A percentile compares a stretch with the other conserved stretches of the same genome.
Conservation (phyloP, 805 yeast species). For the Lachancea meyersii region DNA sequence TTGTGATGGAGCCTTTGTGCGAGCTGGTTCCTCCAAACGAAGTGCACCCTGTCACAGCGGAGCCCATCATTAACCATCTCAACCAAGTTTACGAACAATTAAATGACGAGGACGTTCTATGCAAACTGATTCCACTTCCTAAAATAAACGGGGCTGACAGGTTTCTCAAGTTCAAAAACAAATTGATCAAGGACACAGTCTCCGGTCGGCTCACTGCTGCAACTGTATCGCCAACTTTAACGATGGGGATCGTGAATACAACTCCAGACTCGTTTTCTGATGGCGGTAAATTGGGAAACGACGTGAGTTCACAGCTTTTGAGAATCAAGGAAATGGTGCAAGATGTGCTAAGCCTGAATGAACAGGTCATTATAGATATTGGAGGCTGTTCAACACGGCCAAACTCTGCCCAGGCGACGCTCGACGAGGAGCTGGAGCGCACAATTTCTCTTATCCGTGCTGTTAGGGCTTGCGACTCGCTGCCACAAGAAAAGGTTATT, state of each 20-base stretch:
- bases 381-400: slow-evolving; percentile 97
- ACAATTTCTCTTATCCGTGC: slow-evolving; percentile 64
- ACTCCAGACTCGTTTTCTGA: slow-evolving; percentile 97
- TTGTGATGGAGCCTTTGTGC: slow-evolving; percentile 83
- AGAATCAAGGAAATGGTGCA: slow-evolving; percentile 45
- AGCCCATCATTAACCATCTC: slow-evolving; percentile 66
- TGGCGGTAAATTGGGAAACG: slow-evolving; percentile 47
- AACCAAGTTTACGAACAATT: slow-evolving; percentile 42
- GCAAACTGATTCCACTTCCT: slow-evolving; percentile 45
- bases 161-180: slow-evolving; percentile 23
- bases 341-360: slow-evolving; percentile 47
- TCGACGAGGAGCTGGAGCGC: slow-evolving; percentile 61
- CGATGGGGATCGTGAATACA: slow-evolving; percentile 85
- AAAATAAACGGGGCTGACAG: slow-evolving; percentile 22
- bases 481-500: slow-evolving; percentile 37
- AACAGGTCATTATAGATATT: slow-evolving; percentile 59
- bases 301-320: slow-evolving; percentile 38
- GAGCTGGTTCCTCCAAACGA: slow-evolving; percentile 65
- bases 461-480: slow-evolving; percentile 42
- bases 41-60: slow-evolving; percentile 82
- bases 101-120: slow-evolving; percentile 47
- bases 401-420: slow-evolving; percentile 55
- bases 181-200: slow-evolving; percentile 41
- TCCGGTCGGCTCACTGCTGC: slow-evolving; percentile 33
- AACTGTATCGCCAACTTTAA: slow-evolving; percentile 39